phyloP scores from a whole-genome alignment of 805 yeast species.

The Pichia manshurica region DNA sequence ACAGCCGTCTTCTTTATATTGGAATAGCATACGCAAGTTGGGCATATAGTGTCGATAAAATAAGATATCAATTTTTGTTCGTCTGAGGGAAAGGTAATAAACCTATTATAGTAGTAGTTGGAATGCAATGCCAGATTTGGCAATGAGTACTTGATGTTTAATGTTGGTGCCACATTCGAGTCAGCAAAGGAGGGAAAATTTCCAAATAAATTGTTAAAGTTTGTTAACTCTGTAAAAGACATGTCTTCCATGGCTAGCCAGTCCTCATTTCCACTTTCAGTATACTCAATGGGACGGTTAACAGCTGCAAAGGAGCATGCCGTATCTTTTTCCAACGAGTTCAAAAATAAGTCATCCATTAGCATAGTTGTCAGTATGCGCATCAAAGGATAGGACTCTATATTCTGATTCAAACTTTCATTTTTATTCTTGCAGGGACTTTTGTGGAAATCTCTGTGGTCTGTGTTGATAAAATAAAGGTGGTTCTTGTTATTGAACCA shows the following conservation, averaged over 20 bases:
- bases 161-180: neutral
- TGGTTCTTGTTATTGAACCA: neutral
- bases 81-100: slow-evolving; percentile 2
- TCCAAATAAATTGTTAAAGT: neutral
- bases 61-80: slow-evolving; percentile 28
- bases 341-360: neutral
- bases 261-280: too few species aligned
- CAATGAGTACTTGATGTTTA: neutral
- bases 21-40: slow-evolving; percentile 36
- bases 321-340: neutral
- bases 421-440: too few species aligned
- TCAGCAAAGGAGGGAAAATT: neutral
- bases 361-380: neutral
- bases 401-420: neutral
- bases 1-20: slow-evolving; percentile 5
- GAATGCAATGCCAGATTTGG: neutral
- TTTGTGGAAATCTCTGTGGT: neutral
- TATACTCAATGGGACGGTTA: too few species aligned
- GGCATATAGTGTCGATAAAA: slow-evolving; percentile 34
- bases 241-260: too few species aligned
- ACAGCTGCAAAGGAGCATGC: too few species aligned
- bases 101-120: neutral
- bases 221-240: neutral
- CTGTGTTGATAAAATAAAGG: neutral
- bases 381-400: neutral